A percentile compares a stretch with the other conserved stretches of the same genome.
Evolutionary conservation across 192 early-diverging fungal species (phyloP).

Genomic region (Coemansia sp.): DNA sequence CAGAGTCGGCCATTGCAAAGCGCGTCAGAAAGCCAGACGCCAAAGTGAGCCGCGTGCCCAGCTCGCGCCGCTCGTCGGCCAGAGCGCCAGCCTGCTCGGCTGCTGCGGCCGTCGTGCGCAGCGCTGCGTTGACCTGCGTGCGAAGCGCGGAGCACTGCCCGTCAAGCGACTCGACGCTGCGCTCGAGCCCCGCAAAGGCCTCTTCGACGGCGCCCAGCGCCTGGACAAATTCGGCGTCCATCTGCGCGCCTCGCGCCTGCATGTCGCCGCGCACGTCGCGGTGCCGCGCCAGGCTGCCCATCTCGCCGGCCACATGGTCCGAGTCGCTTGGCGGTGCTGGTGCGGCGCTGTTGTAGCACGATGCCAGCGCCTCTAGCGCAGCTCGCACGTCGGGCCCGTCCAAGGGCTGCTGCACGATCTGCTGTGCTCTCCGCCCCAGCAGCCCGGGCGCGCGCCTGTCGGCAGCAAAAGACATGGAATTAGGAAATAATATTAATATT

Average conservation of each 20-base stretch:
- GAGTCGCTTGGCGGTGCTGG: too few species aligned
- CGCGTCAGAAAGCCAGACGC: conserved; percentile 17
- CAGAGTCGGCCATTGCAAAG: conserved; percentile 13
- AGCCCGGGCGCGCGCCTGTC: conserved; percentile 22
- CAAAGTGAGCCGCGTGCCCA: conserved; percentile 1
- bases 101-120: conserved; percentile 16
- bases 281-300: conserved; percentile 6
- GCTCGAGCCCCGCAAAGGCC: conserved; percentile 37
- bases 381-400: conserved; percentile 24
- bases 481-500: not conserved
- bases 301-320: not conserved
- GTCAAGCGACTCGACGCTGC: conserved; percentile 20
- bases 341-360: conserved; percentile 8
- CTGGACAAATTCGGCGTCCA: conserved; percentile 36
- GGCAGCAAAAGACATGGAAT: not conserved
- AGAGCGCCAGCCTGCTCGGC: conserved; percentile 27
- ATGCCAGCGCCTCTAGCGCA: conserved; percentile 27
- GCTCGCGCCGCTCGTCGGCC: conserved; percentile 33
- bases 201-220: conserved; percentile 29
- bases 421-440: conserved; percentile 40
- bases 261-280: conserved; percentile 43
- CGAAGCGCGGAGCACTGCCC: conserved; percentile 22
- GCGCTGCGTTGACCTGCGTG: conserved; percentile 18
- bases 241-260: conserved; percentile 9
- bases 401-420: conserved; percentile 31